A percentile compares a stretch with the other conserved stretches of the same genome.
phyloP scores from a whole-genome alignment of 1,284 basidiomycete species.

The Agroathelia rolfsii region DNA sequence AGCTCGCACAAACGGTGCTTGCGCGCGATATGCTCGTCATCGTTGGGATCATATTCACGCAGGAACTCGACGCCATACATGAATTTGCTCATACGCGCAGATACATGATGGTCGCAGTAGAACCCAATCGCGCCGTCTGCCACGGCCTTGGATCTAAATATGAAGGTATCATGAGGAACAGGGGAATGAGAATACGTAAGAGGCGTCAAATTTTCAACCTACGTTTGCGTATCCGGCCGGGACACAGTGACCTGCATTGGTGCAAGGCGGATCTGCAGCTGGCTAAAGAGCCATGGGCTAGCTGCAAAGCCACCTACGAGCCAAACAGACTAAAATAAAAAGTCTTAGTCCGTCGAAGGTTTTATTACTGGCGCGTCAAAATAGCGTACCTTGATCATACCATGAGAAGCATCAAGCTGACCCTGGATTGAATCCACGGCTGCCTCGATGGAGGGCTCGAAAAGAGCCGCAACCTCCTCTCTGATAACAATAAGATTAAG shows the following conservation, averaged over 20 bases:
- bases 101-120: conserved; percentile 73
- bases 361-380: background rate
- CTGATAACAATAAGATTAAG: conserved; percentile 19
- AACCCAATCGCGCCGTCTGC: conserved; percentile 75
- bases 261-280: conserved; percentile 56
- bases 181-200: conserved; percentile 1
- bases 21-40: conserved; percentile 55
- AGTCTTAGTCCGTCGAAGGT: conserved; percentile 10
- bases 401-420: conserved; percentile 57
- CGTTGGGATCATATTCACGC: conserved; percentile 51
- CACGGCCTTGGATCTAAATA: conserved; percentile 61
- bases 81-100: conserved; percentile 65
- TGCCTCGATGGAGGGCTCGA: conserved; percentile 67
- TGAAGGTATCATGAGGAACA: conserved; percentile 8
- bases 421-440: conserved; percentile 58
- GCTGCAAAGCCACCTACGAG: conserved; percentile 74
- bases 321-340: conserved; percentile 47
- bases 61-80: conserved; percentile 75
- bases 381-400: conserved; percentile 51
- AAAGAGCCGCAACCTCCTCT: conserved; percentile 55
- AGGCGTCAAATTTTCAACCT: conserved; percentile 18
- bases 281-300: conserved; percentile 66
- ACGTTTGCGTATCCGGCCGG: conserved; percentile 71
- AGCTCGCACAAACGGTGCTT: conserved; percentile 60
- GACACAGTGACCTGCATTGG: conserved; percentile 50